Conservation (phyloP, 495 filamentous ascomycete genomes). For the Hyaloscypha variabilis region DNA sequence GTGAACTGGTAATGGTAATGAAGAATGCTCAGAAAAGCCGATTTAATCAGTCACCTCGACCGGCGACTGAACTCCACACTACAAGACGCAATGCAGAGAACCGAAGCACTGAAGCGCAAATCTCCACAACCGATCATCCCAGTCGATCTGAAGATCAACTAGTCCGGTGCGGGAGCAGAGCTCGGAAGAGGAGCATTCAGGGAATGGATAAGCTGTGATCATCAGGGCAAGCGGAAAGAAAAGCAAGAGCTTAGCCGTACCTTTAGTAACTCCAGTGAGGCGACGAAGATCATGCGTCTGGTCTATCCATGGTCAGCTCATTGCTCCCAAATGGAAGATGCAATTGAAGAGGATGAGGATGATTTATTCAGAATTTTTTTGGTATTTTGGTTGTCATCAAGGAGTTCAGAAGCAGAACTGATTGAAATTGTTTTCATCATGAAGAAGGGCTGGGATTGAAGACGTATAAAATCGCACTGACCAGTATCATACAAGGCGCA, state of each 20-base stretch:
- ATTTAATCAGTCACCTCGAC: constrained; percentile 38
- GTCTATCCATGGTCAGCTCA: constrained; percentile 12
- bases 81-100: constrained; percentile 35
- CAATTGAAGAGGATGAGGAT: constrained; percentile 15
- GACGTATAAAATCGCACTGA: neutral
- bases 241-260: constrained; percentile 21
- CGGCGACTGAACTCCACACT: constrained; percentile 31
- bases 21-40: constrained; percentile 40
- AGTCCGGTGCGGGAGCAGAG: constrained; percentile 81
- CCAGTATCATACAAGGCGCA: neutral
- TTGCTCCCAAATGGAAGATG: constrained; percentile 25
- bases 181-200: constrained; percentile 76
- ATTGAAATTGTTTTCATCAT: constrained; percentile 79
- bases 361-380: constrained; percentile 62
- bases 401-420: constrained; percentile 95
- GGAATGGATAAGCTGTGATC: constrained; percentile 99
- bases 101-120: constrained; percentile 41
- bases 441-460: constrained; percentile 30
- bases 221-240: constrained; percentile 61
- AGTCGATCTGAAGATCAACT: constrained; percentile 39
- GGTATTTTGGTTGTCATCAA: constrained; percentile 83
- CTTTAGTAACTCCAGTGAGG: constrained; percentile 29
- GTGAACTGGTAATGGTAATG: neutral
- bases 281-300: neutral
- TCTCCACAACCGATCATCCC: constrained; percentile 93